Conservation (phyloP, 2,329 filamentous ascomycete genomes). For the Thelonectria discophora region DNA sequence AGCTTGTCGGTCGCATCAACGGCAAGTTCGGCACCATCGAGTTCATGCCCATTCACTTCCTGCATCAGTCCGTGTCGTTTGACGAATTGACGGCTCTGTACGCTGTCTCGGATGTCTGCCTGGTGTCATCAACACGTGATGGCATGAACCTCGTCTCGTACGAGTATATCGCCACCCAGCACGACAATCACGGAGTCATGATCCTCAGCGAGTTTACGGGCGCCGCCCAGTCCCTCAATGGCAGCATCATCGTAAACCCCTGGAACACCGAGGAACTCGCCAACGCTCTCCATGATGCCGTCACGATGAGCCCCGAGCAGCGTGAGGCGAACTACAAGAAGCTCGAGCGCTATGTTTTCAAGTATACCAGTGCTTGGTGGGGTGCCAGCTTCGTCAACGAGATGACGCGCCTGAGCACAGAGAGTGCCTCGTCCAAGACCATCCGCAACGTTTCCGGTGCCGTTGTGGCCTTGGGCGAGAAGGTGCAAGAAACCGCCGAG, state of each 20-base stretch:
- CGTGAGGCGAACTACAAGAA: conserved; percentile 88
- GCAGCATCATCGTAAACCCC: conserved; percentile 93
- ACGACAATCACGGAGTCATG: conserved; percentile 89
- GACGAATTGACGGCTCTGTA: conserved; percentile 95
- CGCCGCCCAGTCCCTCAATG: conserved; percentile 92
- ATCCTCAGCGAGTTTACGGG: conserved; percentile 97
- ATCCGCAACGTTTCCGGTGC: conserved; percentile 53
- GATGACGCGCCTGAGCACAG: conserved; percentile 65
- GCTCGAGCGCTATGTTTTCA: conserved; percentile 93
- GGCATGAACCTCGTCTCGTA: conserved; percentile 99
- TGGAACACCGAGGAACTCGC: conserved; percentile 98
- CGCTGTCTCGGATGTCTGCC: conserved; percentile 88
- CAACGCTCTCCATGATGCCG: conserved; percentile 92
- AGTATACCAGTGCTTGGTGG: conserved; percentile 98
- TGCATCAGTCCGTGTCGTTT: conserved; percentile 95
- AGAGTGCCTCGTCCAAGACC: conserved; percentile 51
- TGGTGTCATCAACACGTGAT: conserved; percentile 94
- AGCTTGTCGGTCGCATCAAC: conserved; percentile 96
- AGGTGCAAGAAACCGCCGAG: conserved; percentile 38
- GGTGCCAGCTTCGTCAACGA: conserved; percentile 91
- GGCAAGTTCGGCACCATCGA: conserved; percentile 96
- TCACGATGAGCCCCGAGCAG: conserved; percentile 93
- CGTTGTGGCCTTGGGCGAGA: conserved; percentile 46
- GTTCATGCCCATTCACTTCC: conserved; percentile 98
- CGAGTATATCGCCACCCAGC: conserved; percentile 95